phyloP scores from a whole-genome alignment of 2,329 filamentous ascomycete genomes.

The Ascochyta lentis region DNA sequence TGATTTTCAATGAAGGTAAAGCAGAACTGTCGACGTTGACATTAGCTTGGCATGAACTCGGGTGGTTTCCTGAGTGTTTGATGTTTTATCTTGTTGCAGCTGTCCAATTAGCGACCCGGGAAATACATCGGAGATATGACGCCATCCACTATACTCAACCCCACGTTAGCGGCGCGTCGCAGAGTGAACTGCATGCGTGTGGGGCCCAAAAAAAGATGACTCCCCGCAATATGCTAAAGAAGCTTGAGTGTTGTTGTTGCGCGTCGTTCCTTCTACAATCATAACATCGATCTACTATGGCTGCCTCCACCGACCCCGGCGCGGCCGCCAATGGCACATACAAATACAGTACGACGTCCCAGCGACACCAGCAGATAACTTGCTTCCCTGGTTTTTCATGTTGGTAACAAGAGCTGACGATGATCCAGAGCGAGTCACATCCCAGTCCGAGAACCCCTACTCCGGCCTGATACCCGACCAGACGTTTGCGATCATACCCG shows the following conservation, averaged over 20 bases:
- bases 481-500: slow-evolving; percentile 82
- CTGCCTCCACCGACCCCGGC: slow-evolving; percentile 15
- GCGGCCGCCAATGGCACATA: slow-evolving; percentile 29
- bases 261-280: slow-evolving; percentile 10
- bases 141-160: slow-evolving; percentile 38
- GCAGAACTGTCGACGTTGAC: no score
- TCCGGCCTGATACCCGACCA: slow-evolving; percentile 86
- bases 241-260: slow-evolving; percentile 16
- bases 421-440: slow-evolving; percentile 42
- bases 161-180: slow-evolving; percentile 33
- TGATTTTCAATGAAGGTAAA: no score
- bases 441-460: slow-evolving; percentile 92
- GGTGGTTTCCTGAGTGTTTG: background rate
- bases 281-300: slow-evolving; percentile 24
- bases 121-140: slow-evolving; percentile 18
- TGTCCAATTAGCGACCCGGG: slow-evolving; percentile 4
- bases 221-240: slow-evolving; percentile 33
- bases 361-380: background rate
- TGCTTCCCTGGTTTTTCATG: background rate
- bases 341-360: slow-evolving; percentile 31
- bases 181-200: slow-evolving; percentile 25
- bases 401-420: slow-evolving; percentile 21
- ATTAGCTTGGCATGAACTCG: no score
- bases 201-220: slow-evolving; percentile 29
- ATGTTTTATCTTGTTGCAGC: background rate